phyloP scores from a whole-genome alignment of 163 green algal species.

The Picocystis sp. region DNA sequence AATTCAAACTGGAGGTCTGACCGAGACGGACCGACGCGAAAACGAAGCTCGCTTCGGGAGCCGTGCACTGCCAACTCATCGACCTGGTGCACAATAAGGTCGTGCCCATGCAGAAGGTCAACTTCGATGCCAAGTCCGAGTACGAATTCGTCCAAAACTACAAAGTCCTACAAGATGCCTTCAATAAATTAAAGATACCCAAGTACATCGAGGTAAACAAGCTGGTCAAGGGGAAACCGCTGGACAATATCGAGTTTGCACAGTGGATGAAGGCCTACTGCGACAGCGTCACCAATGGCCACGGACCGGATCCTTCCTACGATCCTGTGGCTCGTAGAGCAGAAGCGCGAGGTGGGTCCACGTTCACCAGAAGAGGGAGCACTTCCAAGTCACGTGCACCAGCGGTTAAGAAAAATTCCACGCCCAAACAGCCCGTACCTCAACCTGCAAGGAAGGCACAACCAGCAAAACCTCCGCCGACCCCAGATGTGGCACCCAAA shows the following conservation, averaged over 20 bases:
- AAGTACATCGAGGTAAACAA: slow-evolving; percentile 80
- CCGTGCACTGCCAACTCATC: slow-evolving; percentile 86
- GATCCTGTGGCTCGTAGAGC: slow-evolving; percentile 30
- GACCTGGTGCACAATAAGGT: slow-evolving; percentile 66
- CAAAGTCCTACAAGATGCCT: slow-evolving; percentile 91
- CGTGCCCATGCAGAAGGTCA: slow-evolving; percentile 84
- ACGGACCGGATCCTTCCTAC: slow-evolving; percentile 22
- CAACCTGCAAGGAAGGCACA: no score
- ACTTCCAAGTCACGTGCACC: no score
- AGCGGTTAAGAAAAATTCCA: no score
- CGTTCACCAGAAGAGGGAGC: neutral
- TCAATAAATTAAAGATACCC: slow-evolving; percentile 76
- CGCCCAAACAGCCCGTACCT: no score
- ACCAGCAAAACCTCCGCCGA: no score
- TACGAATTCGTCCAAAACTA: slow-evolving; percentile 95
- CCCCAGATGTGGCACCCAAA: no score
- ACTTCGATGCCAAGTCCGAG: slow-evolving; percentile 90
- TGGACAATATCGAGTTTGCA: slow-evolving; percentile 97
- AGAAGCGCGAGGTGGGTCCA: slow-evolving; percentile 8
- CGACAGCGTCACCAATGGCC: slow-evolving; percentile 20
- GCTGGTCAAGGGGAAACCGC: slow-evolving; percentile 79
- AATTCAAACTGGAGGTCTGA: neutral
- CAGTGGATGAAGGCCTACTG: slow-evolving; percentile 71
- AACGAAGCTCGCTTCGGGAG: slow-evolving; percentile 36
- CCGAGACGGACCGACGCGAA: neutral